Evolutionary conservation across 768 basidiomycete species (phyloP).

Genomic region (Crepidotus variabilis): DNA sequence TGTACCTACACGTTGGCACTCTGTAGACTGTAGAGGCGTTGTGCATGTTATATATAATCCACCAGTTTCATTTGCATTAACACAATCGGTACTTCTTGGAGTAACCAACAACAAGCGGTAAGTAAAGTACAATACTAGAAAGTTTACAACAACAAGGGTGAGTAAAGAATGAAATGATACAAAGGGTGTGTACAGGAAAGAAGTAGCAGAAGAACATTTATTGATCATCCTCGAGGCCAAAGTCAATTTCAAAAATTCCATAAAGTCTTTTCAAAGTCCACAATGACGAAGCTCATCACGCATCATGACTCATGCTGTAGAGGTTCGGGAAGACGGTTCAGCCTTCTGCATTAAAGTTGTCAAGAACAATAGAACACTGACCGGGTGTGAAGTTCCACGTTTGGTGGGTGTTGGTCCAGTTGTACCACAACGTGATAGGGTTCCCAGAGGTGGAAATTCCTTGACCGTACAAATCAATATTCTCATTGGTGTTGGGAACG

Average conservation of each 20-base stretch:
- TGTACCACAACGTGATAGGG: constrained; percentile 42
- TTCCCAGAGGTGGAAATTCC: constrained; percentile 44
- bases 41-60: too few species aligned
- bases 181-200: not conserved
- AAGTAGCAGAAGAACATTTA: not conserved
- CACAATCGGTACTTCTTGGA: not conserved
- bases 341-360: not conserved
- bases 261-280: too few species aligned
- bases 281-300: too few species aligned
- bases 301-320: not conserved
- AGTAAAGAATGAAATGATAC: not conserved
- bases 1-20: too few species aligned
- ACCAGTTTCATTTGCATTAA: too few species aligned
- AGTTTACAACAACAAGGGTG: not conserved
- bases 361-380: constrained; percentile 11
- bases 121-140: not conserved
- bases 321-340: not conserved
- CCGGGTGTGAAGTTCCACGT: constrained; percentile 43
- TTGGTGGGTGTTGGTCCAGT: constrained; percentile 50
- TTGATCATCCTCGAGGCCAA: too few species aligned
- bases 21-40: too few species aligned
- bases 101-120: not conserved
- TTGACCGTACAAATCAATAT: constrained; percentile 43
- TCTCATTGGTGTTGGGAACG: constrained; percentile 37
- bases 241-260: too few species aligned